Evolutionary conservation across 192 early-diverging fungal genomes (phyloP).

Genomic region (Linnemannia exigua): DNA sequence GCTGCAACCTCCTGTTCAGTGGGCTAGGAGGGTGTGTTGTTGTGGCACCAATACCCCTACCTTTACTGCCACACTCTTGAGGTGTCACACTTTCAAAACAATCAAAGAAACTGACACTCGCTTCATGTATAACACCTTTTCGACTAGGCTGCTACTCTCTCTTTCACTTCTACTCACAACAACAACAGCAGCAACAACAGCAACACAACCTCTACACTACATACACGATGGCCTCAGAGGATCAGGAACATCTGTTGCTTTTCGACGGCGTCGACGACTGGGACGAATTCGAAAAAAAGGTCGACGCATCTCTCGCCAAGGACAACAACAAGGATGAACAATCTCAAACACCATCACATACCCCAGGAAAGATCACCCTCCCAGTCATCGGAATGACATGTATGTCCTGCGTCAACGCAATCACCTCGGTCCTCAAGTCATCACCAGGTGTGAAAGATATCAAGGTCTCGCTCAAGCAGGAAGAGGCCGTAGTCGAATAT

Average conservation of each 20-base stretch:
- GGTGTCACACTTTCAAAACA: not conserved
- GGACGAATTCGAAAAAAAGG: slow-evolving; percentile 51
- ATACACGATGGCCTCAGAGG: slow-evolving; percentile 29
- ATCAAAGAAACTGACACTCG: not conserved
- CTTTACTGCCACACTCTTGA: not conserved
- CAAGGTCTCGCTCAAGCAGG: slow-evolving; percentile 68
- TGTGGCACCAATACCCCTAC: not conserved
- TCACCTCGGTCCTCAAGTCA: slow-evolving; percentile 61
- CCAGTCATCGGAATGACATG: slow-evolving; percentile 79
- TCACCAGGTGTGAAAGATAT: slow-evolving; percentile 66
- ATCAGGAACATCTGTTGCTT: slow-evolving; percentile 44
- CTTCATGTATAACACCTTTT: not conserved
- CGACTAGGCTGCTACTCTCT: not conserved
- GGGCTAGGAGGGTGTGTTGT: not conserved
- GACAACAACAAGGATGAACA: not conserved
- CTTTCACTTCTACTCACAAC: no score
- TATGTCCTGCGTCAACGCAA: slow-evolving; percentile 83
- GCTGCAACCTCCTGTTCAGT: not conserved
- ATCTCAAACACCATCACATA: not conserved
- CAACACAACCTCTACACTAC: not conserved
- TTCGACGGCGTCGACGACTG: slow-evolving; percentile 46
- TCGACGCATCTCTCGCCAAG: slow-evolving; percentile 36
- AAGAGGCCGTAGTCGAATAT: slow-evolving; percentile 69
- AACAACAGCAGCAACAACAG: not conserved
- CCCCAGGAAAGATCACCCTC: slow-evolving; percentile 33